Percentiles rank a stretch among this genome's conserved stretches.
Conservation (phyloP, 345 rosid genomes). For the Eucalyptus tenuipes region DNA sequence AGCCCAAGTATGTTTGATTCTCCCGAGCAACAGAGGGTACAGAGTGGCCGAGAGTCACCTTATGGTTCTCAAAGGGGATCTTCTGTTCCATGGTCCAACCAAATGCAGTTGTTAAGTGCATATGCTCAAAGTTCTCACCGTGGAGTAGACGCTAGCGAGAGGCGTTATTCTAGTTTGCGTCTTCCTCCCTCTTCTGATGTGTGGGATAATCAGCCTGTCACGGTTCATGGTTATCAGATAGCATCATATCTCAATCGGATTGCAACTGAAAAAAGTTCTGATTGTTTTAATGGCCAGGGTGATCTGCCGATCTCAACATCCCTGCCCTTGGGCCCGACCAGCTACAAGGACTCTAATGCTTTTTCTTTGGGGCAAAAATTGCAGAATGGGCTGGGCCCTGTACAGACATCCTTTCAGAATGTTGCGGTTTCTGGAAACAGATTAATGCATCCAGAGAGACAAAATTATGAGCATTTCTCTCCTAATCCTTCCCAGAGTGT, state of each 20-base stretch:
- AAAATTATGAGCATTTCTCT: conserved; percentile 30
- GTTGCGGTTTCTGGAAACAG: conserved; percentile 39
- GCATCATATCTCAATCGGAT: conserved; percentile 39
- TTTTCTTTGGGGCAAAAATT: conserved; percentile 45
- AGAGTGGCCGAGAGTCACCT: conserved; percentile 35
- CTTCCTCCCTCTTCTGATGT: conserved; percentile 48
- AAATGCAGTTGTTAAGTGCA: conserved; percentile 37
- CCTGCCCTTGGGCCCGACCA: conserved; percentile 33
- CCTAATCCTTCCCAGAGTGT: conserved; percentile 27
- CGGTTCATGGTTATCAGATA: conserved; percentile 66
- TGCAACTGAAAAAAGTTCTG: conserved; percentile 41
- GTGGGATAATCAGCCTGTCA: conserved; percentile 65
- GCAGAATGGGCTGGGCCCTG: conserved; percentile 47
- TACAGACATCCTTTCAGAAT: conserved; percentile 52
- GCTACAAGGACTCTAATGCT: conserved; percentile 41
- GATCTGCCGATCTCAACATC: conserved; percentile 38
- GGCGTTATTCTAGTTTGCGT: conserved; percentile 65
- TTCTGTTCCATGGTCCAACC: conserved; percentile 44
- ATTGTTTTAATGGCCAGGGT: conserved; percentile 34
- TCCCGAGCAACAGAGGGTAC: conserved; percentile 45
- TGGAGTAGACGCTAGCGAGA: conserved; percentile 48
- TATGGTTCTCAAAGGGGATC: conserved; percentile 53
- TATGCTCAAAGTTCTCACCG: conserved; percentile 35
- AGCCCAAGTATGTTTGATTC: conserved; percentile 42
- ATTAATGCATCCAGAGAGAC: conserved; percentile 36